These are phyloP conservation scores for Carallia pectinifolia DNA, from an alignment of 345 rosid species.

Conservation along the genomic window DNA sequence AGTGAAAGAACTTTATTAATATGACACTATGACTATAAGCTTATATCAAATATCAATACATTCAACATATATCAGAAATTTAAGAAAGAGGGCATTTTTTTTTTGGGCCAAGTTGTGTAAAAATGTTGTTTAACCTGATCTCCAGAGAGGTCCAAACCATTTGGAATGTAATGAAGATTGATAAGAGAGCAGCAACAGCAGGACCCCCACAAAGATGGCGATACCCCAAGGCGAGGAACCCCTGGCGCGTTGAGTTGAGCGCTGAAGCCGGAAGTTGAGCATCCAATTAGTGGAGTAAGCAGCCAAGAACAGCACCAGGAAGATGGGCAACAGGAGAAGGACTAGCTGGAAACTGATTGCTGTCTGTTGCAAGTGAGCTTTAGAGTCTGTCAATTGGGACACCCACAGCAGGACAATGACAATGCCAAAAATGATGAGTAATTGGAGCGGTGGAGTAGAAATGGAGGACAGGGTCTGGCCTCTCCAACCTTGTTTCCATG, in stretches of 20 bases:
- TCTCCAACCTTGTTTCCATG: conserved; percentile 58
- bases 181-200: conserved; percentile 45
- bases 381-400: conserved; percentile 27
- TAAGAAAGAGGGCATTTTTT: no score
- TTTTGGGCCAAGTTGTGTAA: not conserved
- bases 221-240: conserved; percentile 46
- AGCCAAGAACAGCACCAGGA: conserved; percentile 33
- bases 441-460: conserved; percentile 39
- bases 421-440: conserved; percentile 47
- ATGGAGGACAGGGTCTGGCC: conserved; percentile 37
- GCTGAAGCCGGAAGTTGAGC: conserved; percentile 16
- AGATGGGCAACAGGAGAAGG: conserved; percentile 36
- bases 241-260: not conserved
- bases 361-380: conserved; percentile 33
- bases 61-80: no score
- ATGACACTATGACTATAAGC: no score
- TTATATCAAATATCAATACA: no score
- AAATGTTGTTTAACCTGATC: conserved; percentile 10
- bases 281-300: conserved; percentile 23
- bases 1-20: no score
- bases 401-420: conserved; percentile 48
- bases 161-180: conserved; percentile 53
- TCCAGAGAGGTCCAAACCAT: conserved; percentile 45
- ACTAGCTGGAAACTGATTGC: conserved; percentile 38
- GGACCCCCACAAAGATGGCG: conserved; percentile 35